phyloP scores from a whole-genome alignment of 1,139 yeast species.

The Torulaspora pretoriensis region DNA sequence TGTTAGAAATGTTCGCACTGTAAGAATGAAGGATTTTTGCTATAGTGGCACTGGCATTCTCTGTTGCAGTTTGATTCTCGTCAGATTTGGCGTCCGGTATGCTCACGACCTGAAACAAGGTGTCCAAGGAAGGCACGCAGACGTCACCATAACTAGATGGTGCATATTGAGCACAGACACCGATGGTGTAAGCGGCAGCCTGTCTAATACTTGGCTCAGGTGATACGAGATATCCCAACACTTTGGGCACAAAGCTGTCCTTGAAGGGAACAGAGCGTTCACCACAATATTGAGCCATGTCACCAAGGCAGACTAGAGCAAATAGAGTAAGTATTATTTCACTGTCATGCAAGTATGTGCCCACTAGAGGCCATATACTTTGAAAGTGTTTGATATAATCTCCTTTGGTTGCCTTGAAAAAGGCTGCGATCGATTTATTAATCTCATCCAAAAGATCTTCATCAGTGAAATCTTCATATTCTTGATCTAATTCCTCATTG shows the following conservation, averaged over 20 bases:
- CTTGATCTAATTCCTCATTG: conserved; percentile 62
- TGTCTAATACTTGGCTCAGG: conserved; percentile 78
- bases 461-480: conserved; percentile 82
- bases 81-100: conserved; percentile 85
- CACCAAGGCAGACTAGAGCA: conserved; percentile 78
- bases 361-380: conserved; percentile 50
- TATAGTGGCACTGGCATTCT: conserved; percentile 75
- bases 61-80: conserved; percentile 83
- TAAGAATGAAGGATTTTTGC: conserved; percentile 69
- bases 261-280: conserved; percentile 59
- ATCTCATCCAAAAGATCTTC: conserved; percentile 86
- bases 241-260: conserved; percentile 57
- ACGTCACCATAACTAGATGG: conserved; percentile 61
- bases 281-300: conserved; percentile 75
- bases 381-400: conserved; percentile 66
- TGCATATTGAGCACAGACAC: conserved; percentile 79
- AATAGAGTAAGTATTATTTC: conserved; percentile 67
- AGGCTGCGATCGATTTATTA: conserved; percentile 67
- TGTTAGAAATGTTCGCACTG: conserved; percentile 55
- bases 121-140: conserved; percentile 64
- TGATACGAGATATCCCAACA: conserved; percentile 61
- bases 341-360: conserved; percentile 56
- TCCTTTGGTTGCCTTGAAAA: conserved; percentile 61
- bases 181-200: conserved; percentile 80
- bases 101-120: conserved; percentile 67